Base-by-base conservation (phyloP, 176 grass and related monocot genomes). In the Musa acuminata region DNA sequence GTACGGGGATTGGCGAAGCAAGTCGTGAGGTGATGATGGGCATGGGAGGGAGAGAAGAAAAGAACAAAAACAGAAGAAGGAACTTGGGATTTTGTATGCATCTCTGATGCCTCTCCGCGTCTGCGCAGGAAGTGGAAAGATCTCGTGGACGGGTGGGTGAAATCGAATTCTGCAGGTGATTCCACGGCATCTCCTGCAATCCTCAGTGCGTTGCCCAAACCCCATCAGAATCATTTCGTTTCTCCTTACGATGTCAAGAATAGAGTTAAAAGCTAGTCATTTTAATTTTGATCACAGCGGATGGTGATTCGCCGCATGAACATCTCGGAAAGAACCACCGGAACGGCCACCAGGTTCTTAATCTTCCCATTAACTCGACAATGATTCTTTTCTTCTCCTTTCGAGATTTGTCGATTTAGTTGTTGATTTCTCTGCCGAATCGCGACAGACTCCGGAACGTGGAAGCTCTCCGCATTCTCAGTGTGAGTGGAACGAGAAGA, bases 41-140 rank as follows among this genome's bases (percentile, higher is more conserved):
- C 3, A 43, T 6, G 35, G 35, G 35, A 43, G 35, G 35, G 35
- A 43, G 29, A 35, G 57, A 62, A 7, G 13, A 62, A 62, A 62
- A 62, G 20, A 58, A 58, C 55, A 17, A 58, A 2, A 62, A 21
- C 17, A 62, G 14, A 17, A 0, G 2, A 62, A 62, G 20, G 20
- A 62, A 43, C 3, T 19, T 14, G 6, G 0, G 57, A 62, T 62
- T 62, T 9, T 21, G 10, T 5, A 8, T n/a, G 1, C 1, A n/a
- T 60, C 13, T 62, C 14, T 62, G 13, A 62, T 62, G 14, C 13
- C 1, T 20, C 16, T 14, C 13, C 20, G 6, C 70, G 73, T 82
- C 83, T 62, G 53, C 65, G 16, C 59, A 96, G 92, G 66, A 96
- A 91, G 76, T 96, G 92, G 92, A 96, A 96, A 77, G 78, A 86